Conservation (phyloP, 306 rosid genomes). For the Castanospermum australe region DNA sequence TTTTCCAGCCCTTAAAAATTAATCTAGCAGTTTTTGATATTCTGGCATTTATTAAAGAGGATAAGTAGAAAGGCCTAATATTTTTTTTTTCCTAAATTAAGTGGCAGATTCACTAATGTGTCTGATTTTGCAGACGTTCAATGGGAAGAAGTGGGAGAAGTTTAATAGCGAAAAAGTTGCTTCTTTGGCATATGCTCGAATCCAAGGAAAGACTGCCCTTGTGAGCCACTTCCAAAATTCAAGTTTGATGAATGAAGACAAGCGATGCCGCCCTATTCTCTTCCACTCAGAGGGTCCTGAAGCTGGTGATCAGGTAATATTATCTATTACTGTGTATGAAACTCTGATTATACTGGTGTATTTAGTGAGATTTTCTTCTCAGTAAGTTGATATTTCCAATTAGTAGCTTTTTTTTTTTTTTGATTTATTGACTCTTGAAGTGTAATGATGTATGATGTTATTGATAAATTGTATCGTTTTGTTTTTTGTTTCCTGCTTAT, state of each 20-base stretch:
- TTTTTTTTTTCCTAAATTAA: neutral
- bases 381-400: neutral
- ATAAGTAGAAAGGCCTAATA: neutral
- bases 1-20: neutral
- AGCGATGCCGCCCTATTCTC: constrained; percentile 94
- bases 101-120: neutral
- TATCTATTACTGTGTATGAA: neutral
- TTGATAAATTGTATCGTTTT: neutral
- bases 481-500: neutral
- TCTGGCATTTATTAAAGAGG: neutral
- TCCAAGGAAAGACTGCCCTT: constrained; percentile 94
- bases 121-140: constrained; percentile 69
- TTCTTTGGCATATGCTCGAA: constrained; percentile 94
- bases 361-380: neutral
- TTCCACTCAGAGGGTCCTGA: constrained; percentile 92
- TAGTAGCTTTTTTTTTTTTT: neutral
- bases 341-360: neutral
- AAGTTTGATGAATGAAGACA: constrained; percentile 98
- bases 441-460: neutral
- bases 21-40: constrained; percentile 14
- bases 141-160: constrained; percentile 98
- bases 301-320: constrained; percentile 69
- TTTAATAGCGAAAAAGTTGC: constrained; percentile 99
- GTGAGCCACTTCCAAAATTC: constrained; percentile 97
- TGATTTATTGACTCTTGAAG: neutral